phyloP scores from a whole-genome alignment of 768 basidiomycete species.

The Tubosaeta sp. region DNA sequence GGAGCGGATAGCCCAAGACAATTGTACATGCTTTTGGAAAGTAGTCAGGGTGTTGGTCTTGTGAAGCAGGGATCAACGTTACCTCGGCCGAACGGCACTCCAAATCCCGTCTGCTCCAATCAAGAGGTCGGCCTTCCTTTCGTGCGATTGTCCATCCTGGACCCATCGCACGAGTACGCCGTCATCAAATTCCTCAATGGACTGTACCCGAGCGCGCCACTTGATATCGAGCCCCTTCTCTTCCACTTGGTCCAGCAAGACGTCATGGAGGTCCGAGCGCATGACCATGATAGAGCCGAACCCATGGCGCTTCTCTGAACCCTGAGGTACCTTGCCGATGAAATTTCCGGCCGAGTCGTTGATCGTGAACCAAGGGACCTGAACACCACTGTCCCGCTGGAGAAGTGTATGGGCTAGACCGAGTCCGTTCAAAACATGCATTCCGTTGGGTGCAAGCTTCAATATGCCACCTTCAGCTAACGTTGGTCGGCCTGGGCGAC shows the following conservation, averaged over 20 bases:
- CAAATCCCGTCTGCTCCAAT: slow-evolving; percentile 32
- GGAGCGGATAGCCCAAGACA: slow-evolving; percentile 17
- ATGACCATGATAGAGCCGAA: slow-evolving; percentile 24
- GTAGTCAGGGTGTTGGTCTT: neutral
- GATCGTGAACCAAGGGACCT: slow-evolving; percentile 19
- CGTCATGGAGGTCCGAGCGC: slow-evolving; percentile 30
- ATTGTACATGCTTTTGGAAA: slow-evolving; percentile 19
- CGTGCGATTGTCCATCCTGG: slow-evolving; percentile 14
- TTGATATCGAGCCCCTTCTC: slow-evolving; percentile 12
- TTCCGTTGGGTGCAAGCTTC: slow-evolving; percentile 28
- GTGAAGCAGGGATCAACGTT: neutral
- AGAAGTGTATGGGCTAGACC: slow-evolving; percentile 22
- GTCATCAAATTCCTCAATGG: slow-evolving; percentile 20
- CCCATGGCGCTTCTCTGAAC: slow-evolving; percentile 25
- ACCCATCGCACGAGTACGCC: slow-evolving; percentile 26
- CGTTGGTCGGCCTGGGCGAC: slow-evolving; percentile 14
- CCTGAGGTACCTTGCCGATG: slow-evolving; percentile 24
- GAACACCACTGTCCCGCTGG: slow-evolving; percentile 17
- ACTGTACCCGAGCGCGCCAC: slow-evolving; percentile 24
- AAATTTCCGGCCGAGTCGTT: slow-evolving; percentile 18
- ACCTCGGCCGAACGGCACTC: slow-evolving; percentile 27
- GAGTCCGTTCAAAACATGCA: slow-evolving; percentile 27
- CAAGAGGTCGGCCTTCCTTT: slow-evolving; percentile 28
- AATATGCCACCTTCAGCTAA: slow-evolving; percentile 23
- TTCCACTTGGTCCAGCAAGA: slow-evolving; percentile 28